phyloP scores from a whole-genome alignment of 2,329 filamentous ascomycete species.

The Aspergillus transmontanensis region DNA sequence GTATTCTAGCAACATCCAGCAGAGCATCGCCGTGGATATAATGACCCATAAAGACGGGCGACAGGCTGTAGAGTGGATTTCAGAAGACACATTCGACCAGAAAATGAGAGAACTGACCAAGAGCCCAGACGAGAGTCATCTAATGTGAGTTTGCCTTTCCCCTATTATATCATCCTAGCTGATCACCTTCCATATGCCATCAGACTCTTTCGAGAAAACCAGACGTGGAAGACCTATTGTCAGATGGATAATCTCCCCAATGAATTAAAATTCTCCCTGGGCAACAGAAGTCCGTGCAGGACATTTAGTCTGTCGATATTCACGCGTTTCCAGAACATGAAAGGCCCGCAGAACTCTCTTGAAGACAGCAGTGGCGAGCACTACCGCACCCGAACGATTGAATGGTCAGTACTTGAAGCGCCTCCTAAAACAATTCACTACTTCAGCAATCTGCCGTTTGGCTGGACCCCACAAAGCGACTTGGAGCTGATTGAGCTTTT shows the following conservation, averaged over 20 bases:
- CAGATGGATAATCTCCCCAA: conserved; percentile 15
- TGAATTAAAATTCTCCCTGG: conserved; percentile 15
- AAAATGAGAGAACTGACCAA: conserved; percentile 9
- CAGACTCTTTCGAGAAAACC: conserved; percentile 19
- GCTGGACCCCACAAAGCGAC: conserved; percentile 19
- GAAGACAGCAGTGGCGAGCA: not conserved
- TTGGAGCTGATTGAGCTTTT: conserved; percentile 17
- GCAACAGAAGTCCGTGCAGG: conserved; percentile 16
- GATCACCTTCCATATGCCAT: not conserved
- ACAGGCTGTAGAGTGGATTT: conserved; percentile 13
- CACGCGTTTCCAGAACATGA: conserved; percentile 8
- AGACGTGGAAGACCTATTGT: conserved; percentile 14
- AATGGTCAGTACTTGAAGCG: conserved; percentile 19
- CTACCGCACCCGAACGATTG: conserved; percentile 8
- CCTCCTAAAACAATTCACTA: conserved; percentile 17
- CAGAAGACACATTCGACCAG: conserved; percentile 1
- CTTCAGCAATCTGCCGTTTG: conserved; percentile 18
- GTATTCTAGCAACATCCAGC: not conserved
- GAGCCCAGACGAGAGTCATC: conserved; percentile 14
- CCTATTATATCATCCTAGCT: not conserved
- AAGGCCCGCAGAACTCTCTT: not conserved
- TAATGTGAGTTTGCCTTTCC: conserved; percentile 10
- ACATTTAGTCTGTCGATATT: conserved; percentile 19
- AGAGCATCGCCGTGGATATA: conserved; percentile 16
- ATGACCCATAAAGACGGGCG: conserved; percentile 6